Base-by-base conservation (phyloP, 345 rosid species). In the Microthlaspi erraticum region DNA sequence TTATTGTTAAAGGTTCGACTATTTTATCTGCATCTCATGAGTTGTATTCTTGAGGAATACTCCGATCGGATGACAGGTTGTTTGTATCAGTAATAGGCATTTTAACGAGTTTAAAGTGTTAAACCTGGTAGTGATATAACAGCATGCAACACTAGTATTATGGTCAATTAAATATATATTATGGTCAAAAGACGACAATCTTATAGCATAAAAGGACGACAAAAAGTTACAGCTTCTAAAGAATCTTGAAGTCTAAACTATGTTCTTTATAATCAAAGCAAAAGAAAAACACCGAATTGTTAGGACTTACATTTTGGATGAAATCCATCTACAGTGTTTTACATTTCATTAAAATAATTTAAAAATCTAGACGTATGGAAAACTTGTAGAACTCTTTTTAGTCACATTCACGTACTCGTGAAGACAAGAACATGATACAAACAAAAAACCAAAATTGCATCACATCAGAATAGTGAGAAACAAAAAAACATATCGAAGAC, bases 401-500 rank as follows among this genome's bases (percentile, higher is more conserved):
- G 38, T 37, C 59, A 16, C 19, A 70, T n/a, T 20, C 32, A 61
- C 26, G 17, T 39, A 50, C 48, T 12, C 36, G 18, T 55, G 44
- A 33, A 58, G 55, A 66, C 66, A 73, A 73, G 45, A 49, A 49
- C 60, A 52, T 49, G 55, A 16, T 59, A 32, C 42, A 58, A 50
- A 74, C 72, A 59, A 74, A 74, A 71, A 59, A 19, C 10, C 43
- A 53, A 58, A 50, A 23, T 10, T 33, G 55, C 26, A 66, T 49
- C 71, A 56, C 66, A 64, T 73, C 64, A 56, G 10, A 50, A 2
- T 31, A 73, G 45, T n/a, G 49, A 29, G 54, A 17, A 2, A 8
- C 14, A 29, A 34, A 39, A 59, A 66, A 59, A 74, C 61, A 66
- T 59, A 66, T 41, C 68, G 42, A 66, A 51, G 62, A 60, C 62